Conservation (phyloP, 106 monocot genomes). For the Dioscorea zingiberensis region DNA sequence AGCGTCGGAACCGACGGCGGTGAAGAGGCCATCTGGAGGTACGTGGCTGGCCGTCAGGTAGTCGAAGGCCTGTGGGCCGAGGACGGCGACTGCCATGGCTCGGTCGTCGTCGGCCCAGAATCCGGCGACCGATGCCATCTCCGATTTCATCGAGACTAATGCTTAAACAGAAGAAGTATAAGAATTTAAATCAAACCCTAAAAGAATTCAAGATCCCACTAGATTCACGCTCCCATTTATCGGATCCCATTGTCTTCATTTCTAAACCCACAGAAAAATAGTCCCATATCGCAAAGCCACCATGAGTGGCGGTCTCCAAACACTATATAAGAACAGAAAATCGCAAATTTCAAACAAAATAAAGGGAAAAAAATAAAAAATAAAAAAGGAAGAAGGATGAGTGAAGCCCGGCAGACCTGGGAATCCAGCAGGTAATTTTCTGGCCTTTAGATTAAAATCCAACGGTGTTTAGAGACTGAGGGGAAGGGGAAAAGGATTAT, state of each 20-base stretch:
- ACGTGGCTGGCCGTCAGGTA: constrained; percentile 30
- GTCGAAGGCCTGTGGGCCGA: constrained; percentile 53
- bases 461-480: no score
- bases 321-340: no score
- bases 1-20: constrained; percentile 22
- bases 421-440: no score
- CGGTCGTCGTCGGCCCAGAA: constrained; percentile 50
- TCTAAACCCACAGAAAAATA: no score
- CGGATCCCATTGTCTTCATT: constrained; percentile 1
- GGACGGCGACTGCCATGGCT: constrained; percentile 43
- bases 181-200: not conserved
- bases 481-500: no score
- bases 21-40: constrained; percentile 31
- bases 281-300: no score
- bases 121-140: constrained; percentile 15
- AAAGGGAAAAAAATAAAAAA: no score
- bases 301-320: no score
- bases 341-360: no score
- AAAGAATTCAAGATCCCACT: not conserved
- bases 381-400: no score
- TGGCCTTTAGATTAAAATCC: no score
- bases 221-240: not conserved
- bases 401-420: not conserved
- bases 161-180: not conserved
- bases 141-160: constrained; percentile 29